Evolutionary conservation across 129 eudicot genomes (phyloP), one percentile per base, ranked within the genome.

Genomic region (Deinandra increscens): DNA sequence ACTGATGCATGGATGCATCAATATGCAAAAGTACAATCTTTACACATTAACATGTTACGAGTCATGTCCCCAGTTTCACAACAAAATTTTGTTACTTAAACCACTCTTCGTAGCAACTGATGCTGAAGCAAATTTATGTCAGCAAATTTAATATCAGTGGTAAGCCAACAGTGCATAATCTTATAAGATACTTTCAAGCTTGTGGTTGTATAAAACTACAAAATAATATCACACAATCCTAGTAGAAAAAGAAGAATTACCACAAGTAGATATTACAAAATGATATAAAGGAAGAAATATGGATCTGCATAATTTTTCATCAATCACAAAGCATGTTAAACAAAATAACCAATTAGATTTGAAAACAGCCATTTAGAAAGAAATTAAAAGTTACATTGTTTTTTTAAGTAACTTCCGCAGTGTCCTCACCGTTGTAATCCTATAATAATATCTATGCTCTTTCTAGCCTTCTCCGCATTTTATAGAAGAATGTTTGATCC

Each of bases 41-140:
- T 58, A 29, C 64, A 29, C 4, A 13, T 58, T 58, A 58, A 58
- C 39, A 58, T 12, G 41, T 12, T 33, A 17, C 39, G 13, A 33
- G 64, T 26, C 41, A 58, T 58, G 64, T 58, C 41, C 33, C 41
- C 41, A 29, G 64, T 26, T 58, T 53, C 51, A 66, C 56, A 45
- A 45, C 42, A 34, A 13, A 31, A 58, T 38, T 17, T 55, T 22
- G 75, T 26, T 71, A 59, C 45, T 71, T 46, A 72, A 37, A 60
- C 62, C 38, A 13, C 65, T 61, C 38, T 61, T 19, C 6, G 7
- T 60, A 11, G 39, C 36, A 72, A 60, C 69, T 61, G 34, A 45
- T 34, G 50, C 49, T 58, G 64, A 29, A 29, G 64, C 41, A 58
- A 26, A 31, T 7, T 58, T 31, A 58, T 7, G 11, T 5, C 9